Base-by-base conservation (phyloP, 129 eudicot species). In the Scalesia atractyloides region DNA sequence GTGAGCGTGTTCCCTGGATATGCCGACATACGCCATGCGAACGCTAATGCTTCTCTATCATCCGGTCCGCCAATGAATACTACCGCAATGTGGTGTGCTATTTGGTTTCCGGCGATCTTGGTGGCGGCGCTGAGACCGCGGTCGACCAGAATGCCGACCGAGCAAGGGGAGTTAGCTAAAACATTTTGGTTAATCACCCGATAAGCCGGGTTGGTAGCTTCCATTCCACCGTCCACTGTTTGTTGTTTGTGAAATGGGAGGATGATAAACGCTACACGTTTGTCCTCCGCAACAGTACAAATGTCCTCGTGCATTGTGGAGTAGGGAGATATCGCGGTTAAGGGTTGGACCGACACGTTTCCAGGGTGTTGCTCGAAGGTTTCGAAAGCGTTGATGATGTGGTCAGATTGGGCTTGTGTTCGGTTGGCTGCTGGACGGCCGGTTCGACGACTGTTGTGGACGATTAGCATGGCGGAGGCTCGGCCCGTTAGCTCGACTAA, bases 141-240 rank as follows among this genome's bases (percentile, higher is more conserved):
- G 50, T 94, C 98, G 3, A 94, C 89, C 11, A 94, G 79, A 26
- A 94, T 94, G 0, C 96, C 98, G 33, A 94, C 88, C 0, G 98
- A 87, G 81, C 98, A 94, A 6, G 98, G 97, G 0, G 97, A 77
- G 20, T 94, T 87, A 2, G 87, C 85, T 30, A 87, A 62, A 6
- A 90, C 92, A 30, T 90, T 94, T 50, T 88, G 97, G 70, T 94
- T 94, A 13, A 94, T 75, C 0, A 70, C 18, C 0, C 93, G 82
- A 20, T 57, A 94, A 0, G 91, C 77, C 1, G 96, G 97, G 68
- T 90, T 90, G 8, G 84, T 76, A 0, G 86, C 63, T 80, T 90
- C 97, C 97, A 94, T 89, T 16, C 96, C 98, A 0, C 98, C 97
- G 33, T 90, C 98, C 4, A 90, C 98, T 0, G 91, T 94, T 64